A percentile compares a stretch with the other conserved stretches of the same genome.
Conservation (phyloP, 116 monocot species). For the Zostera marina region DNA sequence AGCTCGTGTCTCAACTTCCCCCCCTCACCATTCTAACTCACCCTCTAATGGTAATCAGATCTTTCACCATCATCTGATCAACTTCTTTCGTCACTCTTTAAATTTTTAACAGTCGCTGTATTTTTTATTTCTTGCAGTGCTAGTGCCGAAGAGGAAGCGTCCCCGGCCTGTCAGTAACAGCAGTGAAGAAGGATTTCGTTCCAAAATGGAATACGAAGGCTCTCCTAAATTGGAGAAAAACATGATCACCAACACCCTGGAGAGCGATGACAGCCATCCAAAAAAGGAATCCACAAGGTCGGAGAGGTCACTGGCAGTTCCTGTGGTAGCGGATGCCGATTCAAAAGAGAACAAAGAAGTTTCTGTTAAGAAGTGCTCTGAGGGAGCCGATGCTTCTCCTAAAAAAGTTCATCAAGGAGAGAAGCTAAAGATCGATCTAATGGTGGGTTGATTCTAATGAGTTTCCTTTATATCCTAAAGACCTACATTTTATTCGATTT, state of each 20-base stretch:
- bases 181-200: constrained; percentile 29
- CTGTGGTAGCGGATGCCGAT: constrained; percentile 6
- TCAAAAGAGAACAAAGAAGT: constrained; percentile 18
- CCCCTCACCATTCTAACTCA: constrained; percentile 24
- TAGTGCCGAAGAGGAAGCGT: constrained; percentile 56
- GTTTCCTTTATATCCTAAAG: background rate
- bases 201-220: constrained; percentile 13
- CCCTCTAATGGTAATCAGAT: background rate
- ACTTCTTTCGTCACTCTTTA: background rate
- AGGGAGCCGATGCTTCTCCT: background rate
- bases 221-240: constrained; percentile 49
- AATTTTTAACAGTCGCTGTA: background rate
- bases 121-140: constrained; percentile 14
- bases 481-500: constrained; percentile 1
- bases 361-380: too few species aligned
- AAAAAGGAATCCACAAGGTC: constrained; percentile 8
- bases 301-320: constrained; percentile 10
- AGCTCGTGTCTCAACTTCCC: constrained; percentile 30
- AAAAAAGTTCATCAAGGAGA: constrained; percentile 21
- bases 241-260: constrained; percentile 8
- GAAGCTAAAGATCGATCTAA: constrained; percentile 81
- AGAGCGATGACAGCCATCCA: constrained; percentile 1
- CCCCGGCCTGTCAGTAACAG: constrained; percentile 32
- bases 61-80: too few species aligned
- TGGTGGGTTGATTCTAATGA: constrained; percentile 28